A percentile compares a stretch with the other conserved stretches of the same genome.
Evolutionary conservation across 2,329 filamentous ascomycete species (phyloP).

Genomic region (Bipolaris cookei): DNA sequence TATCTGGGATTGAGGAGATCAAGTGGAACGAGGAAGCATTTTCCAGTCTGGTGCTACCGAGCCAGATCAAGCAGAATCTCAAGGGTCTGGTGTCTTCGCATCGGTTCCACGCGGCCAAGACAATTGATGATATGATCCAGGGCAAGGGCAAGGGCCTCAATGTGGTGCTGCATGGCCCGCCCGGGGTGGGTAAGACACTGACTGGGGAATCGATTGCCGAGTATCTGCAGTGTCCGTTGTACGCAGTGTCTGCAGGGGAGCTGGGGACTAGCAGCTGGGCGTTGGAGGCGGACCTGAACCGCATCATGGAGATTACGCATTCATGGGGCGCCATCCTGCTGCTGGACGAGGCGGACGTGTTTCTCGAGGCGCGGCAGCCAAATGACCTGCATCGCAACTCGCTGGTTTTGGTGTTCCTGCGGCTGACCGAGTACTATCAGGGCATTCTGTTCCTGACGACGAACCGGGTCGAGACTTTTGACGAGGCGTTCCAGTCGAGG

Average conservation of each 20-base stretch:
- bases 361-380: conserved; percentile 57
- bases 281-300: conserved; percentile 78
- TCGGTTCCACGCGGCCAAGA: conserved; percentile 79
- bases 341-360: conserved; percentile 53
- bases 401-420: conserved; percentile 36
- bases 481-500: conserved; percentile 48
- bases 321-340: conserved; percentile 77
- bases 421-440: conserved; percentile 51
- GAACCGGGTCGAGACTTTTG: conserved; percentile 50
- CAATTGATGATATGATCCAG: conserved; percentile 73
- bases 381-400: conserved; percentile 26
- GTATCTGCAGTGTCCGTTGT: conserved; percentile 78
- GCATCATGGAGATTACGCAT: conserved; percentile 84
- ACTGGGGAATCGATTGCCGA: conserved; percentile 88
- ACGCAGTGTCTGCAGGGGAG: conserved; percentile 83
- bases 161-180: conserved; percentile 56
- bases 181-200: conserved; percentile 86
- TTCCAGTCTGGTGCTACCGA: conserved; percentile 75
- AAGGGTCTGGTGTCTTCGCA: conserved; percentile 84
- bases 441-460: conserved; percentile 55
- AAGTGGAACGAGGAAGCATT: conserved; percentile 85
- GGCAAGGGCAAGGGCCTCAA: conserved; percentile 52
- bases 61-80: conserved; percentile 68
- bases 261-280: conserved; percentile 74
- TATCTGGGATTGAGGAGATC: conserved; percentile 80